phyloP scores from a whole-genome alignment of 2,329 filamentous ascomycete species.

The Neurospora crassa region DNA sequence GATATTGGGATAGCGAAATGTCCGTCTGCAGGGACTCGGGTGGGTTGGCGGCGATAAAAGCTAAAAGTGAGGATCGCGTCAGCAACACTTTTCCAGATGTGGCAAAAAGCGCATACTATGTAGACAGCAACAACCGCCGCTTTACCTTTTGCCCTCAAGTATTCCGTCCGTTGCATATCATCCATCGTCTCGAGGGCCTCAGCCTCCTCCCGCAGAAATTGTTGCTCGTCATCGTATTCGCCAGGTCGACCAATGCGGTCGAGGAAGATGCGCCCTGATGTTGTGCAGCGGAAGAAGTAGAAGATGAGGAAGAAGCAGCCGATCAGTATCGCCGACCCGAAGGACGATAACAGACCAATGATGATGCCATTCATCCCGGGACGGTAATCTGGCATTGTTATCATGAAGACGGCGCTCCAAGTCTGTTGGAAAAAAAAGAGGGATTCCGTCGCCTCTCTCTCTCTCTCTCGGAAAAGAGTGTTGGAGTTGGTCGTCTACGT shows the following conservation, averaged over 20 bases:
- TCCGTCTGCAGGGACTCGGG: conserved; percentile 93
- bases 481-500: background rate
- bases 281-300: conserved; percentile 91
- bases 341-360: conserved; percentile 89
- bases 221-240: conserved; percentile 96
- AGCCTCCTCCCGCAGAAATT: conserved; percentile 85
- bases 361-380: conserved; percentile 61
- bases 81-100: background rate
- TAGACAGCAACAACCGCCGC: conserved; percentile 5
- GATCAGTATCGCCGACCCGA: conserved; percentile 81
- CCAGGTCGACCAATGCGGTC: conserved; percentile 89
- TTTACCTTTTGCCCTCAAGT: conserved; percentile 87
- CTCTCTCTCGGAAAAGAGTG: no score
- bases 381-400: conserved; percentile 12
- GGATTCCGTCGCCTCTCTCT: background rate
- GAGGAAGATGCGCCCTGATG: conserved; percentile 78
- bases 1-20: conserved; percentile 92
- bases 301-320: conserved; percentile 70
- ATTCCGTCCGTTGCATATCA: conserved; percentile 81
- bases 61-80: conserved; percentile 34
- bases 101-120: background rate
- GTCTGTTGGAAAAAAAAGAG: background rate
- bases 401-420: conserved; percentile 2
- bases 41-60: conserved; percentile 87
- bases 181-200: conserved; percentile 95